A percentile compares a stretch with the other conserved stretches of the same genome.
Conservation (phyloP, 441 rosid genomes). For the Arabidopsis lyrata region DNA sequence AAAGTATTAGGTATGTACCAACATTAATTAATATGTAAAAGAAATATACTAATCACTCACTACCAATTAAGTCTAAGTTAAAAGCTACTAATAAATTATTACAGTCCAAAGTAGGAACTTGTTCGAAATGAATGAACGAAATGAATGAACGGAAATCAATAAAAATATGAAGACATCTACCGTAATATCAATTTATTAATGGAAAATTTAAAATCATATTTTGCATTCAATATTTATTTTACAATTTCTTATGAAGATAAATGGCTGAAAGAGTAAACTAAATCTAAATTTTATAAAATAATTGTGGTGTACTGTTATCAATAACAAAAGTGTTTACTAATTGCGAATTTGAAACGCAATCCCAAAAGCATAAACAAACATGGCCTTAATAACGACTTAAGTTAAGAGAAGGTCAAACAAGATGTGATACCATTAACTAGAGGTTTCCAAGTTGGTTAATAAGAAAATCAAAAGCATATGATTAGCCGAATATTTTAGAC, state of each 20-base stretch:
- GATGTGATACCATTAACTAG: constrained; percentile 5
- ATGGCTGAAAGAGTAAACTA: background rate
- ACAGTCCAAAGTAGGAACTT: background rate
- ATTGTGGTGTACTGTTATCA: background rate
- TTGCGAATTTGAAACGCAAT: constrained; percentile 32
- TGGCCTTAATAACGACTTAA: constrained; percentile 26
- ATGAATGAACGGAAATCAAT: background rate
- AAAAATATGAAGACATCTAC: background rate
- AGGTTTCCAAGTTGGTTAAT: constrained; percentile 40
- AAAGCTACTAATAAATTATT: too few species aligned
- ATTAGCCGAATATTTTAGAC: constrained; percentile 29
- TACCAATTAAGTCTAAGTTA: too few species aligned
- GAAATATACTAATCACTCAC: too few species aligned
- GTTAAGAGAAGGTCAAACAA: constrained; percentile 30
- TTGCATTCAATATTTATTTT: background rate
- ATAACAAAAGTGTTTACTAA: constrained; percentile 8
- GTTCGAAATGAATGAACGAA: background rate
- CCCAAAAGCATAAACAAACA: constrained; percentile 35
- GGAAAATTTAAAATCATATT: too few species aligned
- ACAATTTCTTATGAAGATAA: background rate
- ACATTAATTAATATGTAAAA: too few species aligned
- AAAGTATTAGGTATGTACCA: too few species aligned
- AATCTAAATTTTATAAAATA: background rate
- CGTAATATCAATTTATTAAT: too few species aligned
- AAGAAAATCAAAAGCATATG: constrained; percentile 38